Evolutionary conservation across 1,284 basidiomycete genomes (phyloP), one percentile per base, ranked within the genome.

Genomic region (Taiwanofungus camphoratus): DNA sequence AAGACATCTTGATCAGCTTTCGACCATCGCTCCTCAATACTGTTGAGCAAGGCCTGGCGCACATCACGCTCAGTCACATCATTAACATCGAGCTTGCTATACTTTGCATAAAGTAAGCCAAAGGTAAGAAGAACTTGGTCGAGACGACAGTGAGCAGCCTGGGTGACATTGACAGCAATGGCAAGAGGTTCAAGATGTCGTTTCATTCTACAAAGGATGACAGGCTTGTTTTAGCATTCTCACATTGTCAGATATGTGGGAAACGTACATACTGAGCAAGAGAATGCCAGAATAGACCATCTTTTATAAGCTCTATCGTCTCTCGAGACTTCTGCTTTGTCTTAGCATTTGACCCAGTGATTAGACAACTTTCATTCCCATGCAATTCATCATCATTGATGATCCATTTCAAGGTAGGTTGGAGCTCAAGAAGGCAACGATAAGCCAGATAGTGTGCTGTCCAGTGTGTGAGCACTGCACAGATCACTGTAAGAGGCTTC

Each of bases 1-100:
- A 67, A 66, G n/a, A 64, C 42, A 12, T 61, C 58, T 51, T 69
- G 65, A 45, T 69, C 63, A 4, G 60, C 52, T 31, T 61, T 59
- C 7, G 40, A 44, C 61, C 62, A 68, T 5, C 57, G 54, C 36
- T 46, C 51, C 41, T 65, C 60, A 26, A 66, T 45, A 39, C 61
- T 63, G 7, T 46, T 45, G 8, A 55, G 31, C 13, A 54, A 45
- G 7, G 42, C 44, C 11, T 45, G 12, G 7, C 24, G n/a, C 16
- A 27, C 31, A 23, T 42, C 16, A 16, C 20, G 13, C 16, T 31
- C 37, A 16, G 29, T 9, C 32, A 24, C 33, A 19, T 36, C 24
- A 7, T 20, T 5, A 21, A 44, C 18, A 16, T 12, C 11, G 15
- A 45, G 32, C 8, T 22, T 35, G 2, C 40, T 22, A 36, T 46